A percentile compares a stretch with the other conserved stretches of the same genome.
These are phyloP conservation scores for Moniliella sp. DNA, from an alignment of 1,284 basidiomycete genomes.

Conservation along the genomic window DNA sequence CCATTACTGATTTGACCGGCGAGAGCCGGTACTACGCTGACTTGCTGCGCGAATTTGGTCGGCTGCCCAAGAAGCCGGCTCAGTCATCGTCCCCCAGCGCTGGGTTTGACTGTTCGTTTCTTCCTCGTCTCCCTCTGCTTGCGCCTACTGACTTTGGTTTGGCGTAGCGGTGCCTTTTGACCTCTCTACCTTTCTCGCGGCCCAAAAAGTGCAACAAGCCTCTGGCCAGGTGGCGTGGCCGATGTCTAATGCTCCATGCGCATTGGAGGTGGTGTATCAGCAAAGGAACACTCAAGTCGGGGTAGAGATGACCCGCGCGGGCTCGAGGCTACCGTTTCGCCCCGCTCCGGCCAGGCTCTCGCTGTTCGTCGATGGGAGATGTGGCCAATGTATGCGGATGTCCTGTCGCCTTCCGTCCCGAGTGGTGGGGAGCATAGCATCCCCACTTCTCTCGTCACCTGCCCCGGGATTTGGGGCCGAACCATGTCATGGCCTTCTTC, in stretches of 20 bases:
- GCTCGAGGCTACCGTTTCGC: too few relatives aligned
- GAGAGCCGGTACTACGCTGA: constrained; percentile 39
- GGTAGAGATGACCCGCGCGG: too few relatives aligned
- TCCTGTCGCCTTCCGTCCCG: too few relatives aligned
- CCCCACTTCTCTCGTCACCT: too few relatives aligned
- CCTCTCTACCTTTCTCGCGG: constrained; percentile 43
- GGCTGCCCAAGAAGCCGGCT: constrained; percentile 44
- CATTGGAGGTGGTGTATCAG: constrained; percentile 1
- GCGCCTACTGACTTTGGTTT: too few relatives aligned
- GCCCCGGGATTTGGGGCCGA: too few relatives aligned
- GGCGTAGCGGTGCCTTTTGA: constrained; percentile 46
- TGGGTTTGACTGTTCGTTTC: constrained; percentile 47
- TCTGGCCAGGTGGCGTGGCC: constrained; percentile 35
- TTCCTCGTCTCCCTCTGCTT: too few relatives aligned
- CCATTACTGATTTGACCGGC: constrained; percentile 18
- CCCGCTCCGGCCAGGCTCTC: too few relatives aligned
- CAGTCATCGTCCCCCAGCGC: constrained; percentile 50
- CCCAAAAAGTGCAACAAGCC: constrained; percentile 38
- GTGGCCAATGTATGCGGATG: too few relatives aligned
- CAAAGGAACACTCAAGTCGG: background rate
- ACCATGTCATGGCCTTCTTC: background rate
- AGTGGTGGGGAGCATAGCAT: too few relatives aligned
- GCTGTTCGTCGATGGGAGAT: too few relatives aligned
- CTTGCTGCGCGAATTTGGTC: constrained; percentile 46
- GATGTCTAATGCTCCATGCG: constrained; percentile 33